Conservation (phyloP, 352 stramenopile genomes). For the Aphanomyces euteiches region DNA sequence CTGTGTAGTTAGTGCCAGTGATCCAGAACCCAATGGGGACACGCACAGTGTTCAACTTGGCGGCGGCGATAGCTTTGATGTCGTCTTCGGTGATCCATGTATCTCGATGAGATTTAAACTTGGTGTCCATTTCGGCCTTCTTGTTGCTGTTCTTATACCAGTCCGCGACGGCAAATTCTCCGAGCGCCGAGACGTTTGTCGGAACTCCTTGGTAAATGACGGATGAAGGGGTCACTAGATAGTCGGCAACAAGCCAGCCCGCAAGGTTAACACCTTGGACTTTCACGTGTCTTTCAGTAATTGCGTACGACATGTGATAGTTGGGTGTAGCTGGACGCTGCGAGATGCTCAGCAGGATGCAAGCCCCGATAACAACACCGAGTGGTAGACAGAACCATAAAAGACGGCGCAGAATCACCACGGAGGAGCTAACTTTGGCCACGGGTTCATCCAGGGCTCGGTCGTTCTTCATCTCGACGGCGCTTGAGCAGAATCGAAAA, state of each 20-base stretch:
- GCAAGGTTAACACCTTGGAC: conserved; percentile 38
- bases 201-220: conserved; percentile 35
- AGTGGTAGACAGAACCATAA: conserved; percentile 23
- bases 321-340: conserved; percentile 5
- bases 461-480: not conserved
- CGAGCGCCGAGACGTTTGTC: not conserved
- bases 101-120: conserved; percentile 16
- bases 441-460: not conserved
- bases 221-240: conserved; percentile 30
- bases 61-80: conserved; percentile 38
- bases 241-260: conserved; percentile 37
- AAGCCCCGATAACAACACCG: not conserved
- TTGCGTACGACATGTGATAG: conserved; percentile 33
- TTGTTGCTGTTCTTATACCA: conserved; percentile 6
- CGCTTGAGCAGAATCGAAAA: not conserved
- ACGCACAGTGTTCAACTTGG: conserved; percentile 53
- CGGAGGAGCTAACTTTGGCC: not conserved
- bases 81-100: conserved; percentile 37
- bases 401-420: conserved; percentile 4
- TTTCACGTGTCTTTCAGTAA: conserved; percentile 32
- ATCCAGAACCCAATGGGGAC: conserved; percentile 64
- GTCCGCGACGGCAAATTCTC: not conserved
- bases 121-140: not conserved
- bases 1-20: conserved; percentile 33
- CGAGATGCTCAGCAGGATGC: conserved; percentile 15